Evolutionary conservation across 2,329 filamentous ascomycete genomes (phyloP), one percentile per base, ranked within the genome.

Genomic region (Fusarium sp.): DNA sequence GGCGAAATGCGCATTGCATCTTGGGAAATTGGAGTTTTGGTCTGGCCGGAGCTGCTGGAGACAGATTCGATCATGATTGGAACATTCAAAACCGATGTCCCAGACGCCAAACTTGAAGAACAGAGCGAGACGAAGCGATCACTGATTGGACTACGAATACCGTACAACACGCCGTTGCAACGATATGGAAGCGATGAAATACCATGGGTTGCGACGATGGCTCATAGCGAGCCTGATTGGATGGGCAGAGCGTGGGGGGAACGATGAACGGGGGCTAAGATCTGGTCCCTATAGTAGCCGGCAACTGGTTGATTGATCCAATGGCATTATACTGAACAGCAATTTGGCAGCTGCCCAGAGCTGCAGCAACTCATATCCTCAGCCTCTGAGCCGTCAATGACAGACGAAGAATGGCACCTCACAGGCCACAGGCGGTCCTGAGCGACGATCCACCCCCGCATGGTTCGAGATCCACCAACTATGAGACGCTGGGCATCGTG

Each of bases 1-100:
- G 87, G 87, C 1, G 86, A 92, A 72, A 81, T 93, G 29, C 85
- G 90, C 34, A 87, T 97, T 27, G 89, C 90, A 62, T 96, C 92
- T 29, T 97, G 90, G 82, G 93, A 97, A 77, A 86, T 93, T 31
- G 93, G 93, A 0, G 92, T 97, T 1, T 76, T 97, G 50, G 85
- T 97, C 0, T 96, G 93, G 92, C 93, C 93, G 0, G 87, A 79
- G 7, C 75, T 90, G 16, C 82, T 86, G 29, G 79, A 80, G 8
- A 78, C 83, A 23, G 77, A 76, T 0, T 83, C 84, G 0, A 75
- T 77, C 6, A 96, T 97, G 91, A 81, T 90, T 1, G 88, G 88
- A 1, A 87, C 87, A 1, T 95, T 94, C 77, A 83, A 85, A 64
- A 83, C 76, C 4, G 90, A 96, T 77, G 75, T 69, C 20, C 88